phyloP scores from a whole-genome alignment of 306 rosid genomes.

The Acacia melanoxylon region DNA sequence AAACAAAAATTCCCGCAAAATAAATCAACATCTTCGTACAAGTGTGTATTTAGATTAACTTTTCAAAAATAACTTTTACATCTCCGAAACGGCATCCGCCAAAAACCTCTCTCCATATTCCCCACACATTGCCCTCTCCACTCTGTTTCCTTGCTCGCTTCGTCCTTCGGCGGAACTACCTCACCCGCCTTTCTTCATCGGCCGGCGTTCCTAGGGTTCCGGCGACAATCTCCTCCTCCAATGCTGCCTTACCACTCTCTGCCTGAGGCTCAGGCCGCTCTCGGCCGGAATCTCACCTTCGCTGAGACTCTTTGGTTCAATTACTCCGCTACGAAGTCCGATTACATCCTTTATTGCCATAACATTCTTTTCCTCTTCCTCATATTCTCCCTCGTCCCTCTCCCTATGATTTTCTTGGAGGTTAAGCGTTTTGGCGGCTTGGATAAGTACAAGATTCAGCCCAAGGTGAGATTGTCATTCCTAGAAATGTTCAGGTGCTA shows the following conservation, averaged over 20 bases:
- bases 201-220: conserved; percentile 28
- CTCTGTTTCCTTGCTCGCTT: neutral
- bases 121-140: neutral
- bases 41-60: too few relatives aligned
- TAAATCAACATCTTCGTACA: neutral
- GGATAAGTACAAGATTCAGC: conserved; percentile 79
- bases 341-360: conserved; percentile 80
- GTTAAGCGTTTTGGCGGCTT: conserved; percentile 44
- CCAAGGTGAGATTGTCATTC: conserved; percentile 68
- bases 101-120: neutral
- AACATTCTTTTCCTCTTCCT: conserved; percentile 76
- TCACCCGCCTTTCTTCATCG: neutral
- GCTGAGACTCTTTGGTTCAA: conserved; percentile 82
- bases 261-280: conserved; percentile 52
- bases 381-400: conserved; percentile 69
- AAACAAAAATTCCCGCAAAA: neutral
- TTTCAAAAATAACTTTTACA: too few relatives aligned
- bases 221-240: neutral
- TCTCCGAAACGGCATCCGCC: conserved; percentile 4
- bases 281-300: conserved; percentile 72
- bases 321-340: conserved; percentile 75
- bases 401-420: conserved; percentile 68
- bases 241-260: conserved; percentile 73
- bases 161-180: too few relatives aligned
- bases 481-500: conserved; percentile 62